A percentile compares a stretch with the other conserved stretches of the same genome.
phyloP scores from a whole-genome alignment of 441 rosid species.

The Populus hybrid region DNA sequence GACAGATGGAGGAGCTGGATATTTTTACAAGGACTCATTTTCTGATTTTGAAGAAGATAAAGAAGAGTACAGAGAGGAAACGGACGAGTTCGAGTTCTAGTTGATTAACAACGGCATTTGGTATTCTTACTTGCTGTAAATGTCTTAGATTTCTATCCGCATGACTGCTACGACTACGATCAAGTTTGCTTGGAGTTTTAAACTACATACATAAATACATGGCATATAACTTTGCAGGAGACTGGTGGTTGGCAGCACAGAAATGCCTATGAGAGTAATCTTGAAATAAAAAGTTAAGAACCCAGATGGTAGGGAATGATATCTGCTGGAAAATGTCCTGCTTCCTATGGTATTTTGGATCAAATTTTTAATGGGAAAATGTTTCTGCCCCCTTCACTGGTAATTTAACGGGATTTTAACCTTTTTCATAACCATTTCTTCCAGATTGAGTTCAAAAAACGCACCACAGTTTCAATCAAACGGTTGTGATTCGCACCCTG shows the following conservation, averaged over 20 bases:
- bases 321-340: too few species aligned
- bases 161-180: background rate
- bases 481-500: too few species aligned
- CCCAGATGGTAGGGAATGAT: too few species aligned
- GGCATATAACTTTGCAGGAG: background rate
- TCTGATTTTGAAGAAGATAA: conserved; percentile 28
- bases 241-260: background rate
- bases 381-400: too few species aligned
- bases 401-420: too few species aligned
- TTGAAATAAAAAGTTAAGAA: too few species aligned
- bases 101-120: background rate
- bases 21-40: conserved; percentile 12
- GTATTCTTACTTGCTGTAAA: background rate
- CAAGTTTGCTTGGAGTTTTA: background rate
- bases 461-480: too few species aligned
- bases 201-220: background rate
- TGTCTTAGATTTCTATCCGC: background rate
- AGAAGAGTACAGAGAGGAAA: conserved; percentile 32
- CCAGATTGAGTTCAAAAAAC: too few species aligned
- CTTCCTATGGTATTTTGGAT: too few species aligned
- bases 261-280: background rate
- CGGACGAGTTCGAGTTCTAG: conserved; percentile 37
- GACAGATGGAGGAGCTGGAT: conserved; percentile 16
- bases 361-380: too few species aligned
- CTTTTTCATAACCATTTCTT: too few species aligned